These are phyloP conservation scores for barrel medic (Medicago truncatula) DNA, from an alignment of 306 rosid genomes.

Conservation along the genomic window MtrunA17r5.0-ANR NC_053046.1:30080501-30081000, in stretches of 20 bases:
- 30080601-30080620: slow-evolving; percentile 62
- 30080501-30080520: slow-evolving; percentile 78
- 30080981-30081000: slow-evolving; percentile 45
- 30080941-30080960: slow-evolving; percentile 72
- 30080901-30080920: slow-evolving; percentile 49
- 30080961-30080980: slow-evolving; percentile 86
- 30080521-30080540: slow-evolving; percentile 82
- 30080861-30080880: slow-evolving; percentile 45
- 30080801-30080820: slow-evolving; percentile 73
- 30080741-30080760: slow-evolving; percentile 53
- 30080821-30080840: slow-evolving; percentile 63
- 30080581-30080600: slow-evolving; percentile 42
- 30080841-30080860: slow-evolving; percentile 74
- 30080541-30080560: slow-evolving; percentile 87
- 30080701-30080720: slow-evolving; percentile 69
- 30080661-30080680: slow-evolving; percentile 66
- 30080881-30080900: slow-evolving; percentile 48
- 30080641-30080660: slow-evolving; percentile 89
- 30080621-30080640: slow-evolving; percentile 65
- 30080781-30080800: slow-evolving; percentile 75
- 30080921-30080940: slow-evolving; percentile 48
- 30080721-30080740: slow-evolving; percentile 53
- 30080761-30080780: slow-evolving; percentile 61
- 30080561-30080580: slow-evolving; percentile 74
- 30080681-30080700: slow-evolving; percentile 57